Conservation (phyloP, 768 basidiomycete species). For the Sutorius australiensis region DNA sequence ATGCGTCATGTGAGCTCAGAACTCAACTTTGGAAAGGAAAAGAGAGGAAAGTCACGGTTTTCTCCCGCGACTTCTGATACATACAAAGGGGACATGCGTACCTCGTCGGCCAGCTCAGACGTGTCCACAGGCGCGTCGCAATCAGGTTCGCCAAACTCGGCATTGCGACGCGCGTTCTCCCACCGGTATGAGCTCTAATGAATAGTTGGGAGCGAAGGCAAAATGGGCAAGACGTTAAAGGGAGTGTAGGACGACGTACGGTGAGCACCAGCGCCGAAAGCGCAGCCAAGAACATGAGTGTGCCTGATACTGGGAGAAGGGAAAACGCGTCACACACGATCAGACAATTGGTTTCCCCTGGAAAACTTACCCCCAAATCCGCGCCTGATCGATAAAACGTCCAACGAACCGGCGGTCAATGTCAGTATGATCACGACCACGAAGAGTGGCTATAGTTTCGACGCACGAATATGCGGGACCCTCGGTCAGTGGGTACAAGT, state of each 20-base stretch:
- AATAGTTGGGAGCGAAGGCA: too few species aligned
- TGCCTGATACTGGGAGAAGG: conserved; percentile 1
- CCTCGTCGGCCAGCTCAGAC: conserved; percentile 58
- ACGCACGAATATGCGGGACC: conserved; percentile 38
- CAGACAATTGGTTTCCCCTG: not conserved
- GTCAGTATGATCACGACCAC: not conserved
- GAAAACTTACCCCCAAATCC: conserved; percentile 16
- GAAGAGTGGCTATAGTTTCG: not conserved
- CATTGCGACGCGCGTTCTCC: conserved; percentile 58
- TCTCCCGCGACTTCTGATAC: not conserved
- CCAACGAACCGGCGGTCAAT: not conserved
- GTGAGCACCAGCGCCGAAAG: conserved; percentile 17
- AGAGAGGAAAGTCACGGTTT: not conserved
- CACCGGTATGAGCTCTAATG: conserved; percentile 55
- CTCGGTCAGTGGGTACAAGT: conserved; percentile 40
- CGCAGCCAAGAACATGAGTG: conserved; percentile 24
- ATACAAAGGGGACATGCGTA: not conserved
- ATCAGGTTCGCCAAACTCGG: conserved; percentile 47
- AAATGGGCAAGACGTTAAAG: not conserved
- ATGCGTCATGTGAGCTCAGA: not conserved
- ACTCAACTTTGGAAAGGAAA: not conserved
- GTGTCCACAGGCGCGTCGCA: conserved; percentile 54
- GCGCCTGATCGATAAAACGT: conserved; percentile 1
- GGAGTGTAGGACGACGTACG: conserved; percentile 7
- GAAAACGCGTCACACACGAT: not conserved